Evolutionary conservation across 2,329 filamentous ascomycete genomes (phyloP), one percentile per base, ranked within the genome.

Genomic region (Ceratocystiopsis minuta): DNA sequence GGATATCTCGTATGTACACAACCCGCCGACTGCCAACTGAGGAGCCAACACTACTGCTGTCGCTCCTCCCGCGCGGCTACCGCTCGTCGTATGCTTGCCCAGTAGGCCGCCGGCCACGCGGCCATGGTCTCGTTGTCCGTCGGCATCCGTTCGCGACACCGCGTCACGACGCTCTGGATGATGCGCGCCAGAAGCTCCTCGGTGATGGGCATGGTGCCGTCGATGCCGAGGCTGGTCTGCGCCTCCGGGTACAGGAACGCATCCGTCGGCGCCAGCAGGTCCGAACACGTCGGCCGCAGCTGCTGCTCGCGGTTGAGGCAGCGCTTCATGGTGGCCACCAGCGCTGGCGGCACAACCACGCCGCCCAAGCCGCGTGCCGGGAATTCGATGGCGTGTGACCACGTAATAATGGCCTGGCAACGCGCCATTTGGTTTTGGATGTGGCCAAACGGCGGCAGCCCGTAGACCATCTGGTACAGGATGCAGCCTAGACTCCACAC

Each of bases 401-500:
- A 82, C 57, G 88, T 83, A 50, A 86, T 82, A 54, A 92, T 90
- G 45, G 83, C 82, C 58, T 85, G 78, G 56, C 92, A 90, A 17
- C 85, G 78, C 34, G 82, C 76, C 64, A 93, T 83, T 54, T 79
- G 83, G 59, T 88, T 90, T 45, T 75, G 66, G 51, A 98, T 92
- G 55, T 96, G 87, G 14, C 80, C 86, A 54, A 98, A 98, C 0
- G 90, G 90, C 4, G 85, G 81, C n/a, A 80, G 71, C n/a, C 90
- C 90, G 55, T 98, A 98, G 1, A 88, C 83, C 82, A 98, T 92
- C 57, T 96, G 88, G 62, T 93, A 98, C 14, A 98, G 66, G 46
- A 98, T 96, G 55, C 90, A 98, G 16, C 90, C 90, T 14, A 98
- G 62, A 56, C 81, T 88, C 90, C 90, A 98, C 16, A 98, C 78